Evolutionary conservation across 2,329 filamentous ascomycete genomes (phyloP), one percentile per base, ranked within the genome.

Genomic region (Calonectria hongkongensis): DNA sequence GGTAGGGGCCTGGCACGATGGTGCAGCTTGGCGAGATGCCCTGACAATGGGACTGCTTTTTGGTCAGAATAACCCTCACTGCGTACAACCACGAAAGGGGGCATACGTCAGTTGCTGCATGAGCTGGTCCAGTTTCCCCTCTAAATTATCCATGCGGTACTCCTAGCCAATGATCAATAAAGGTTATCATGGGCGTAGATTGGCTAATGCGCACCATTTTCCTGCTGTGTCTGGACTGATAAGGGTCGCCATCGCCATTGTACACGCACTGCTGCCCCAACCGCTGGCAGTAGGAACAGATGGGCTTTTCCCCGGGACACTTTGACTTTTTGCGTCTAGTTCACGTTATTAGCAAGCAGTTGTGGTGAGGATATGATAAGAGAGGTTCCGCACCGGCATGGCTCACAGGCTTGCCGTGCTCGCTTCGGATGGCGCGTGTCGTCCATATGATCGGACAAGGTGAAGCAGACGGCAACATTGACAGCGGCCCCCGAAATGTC

Each of bases 81-180:
- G 16, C 8, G 5, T 27, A 12, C 21, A 15, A 25, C n/a, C 3
- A 4, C 6, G 39, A n/a, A n/a, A 30, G 18, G 25, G 21, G 21
- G 21, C 67, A 15, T 51, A 75, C 76, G 68, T 76, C 12, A 78
- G 64, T n/a, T 73, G 72, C 36, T 78, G 67, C 27, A 79, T 76
- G 6, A 79, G 63, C 13, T 71, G 73, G 54, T 78, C 76, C 74
- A 79, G 66, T 43, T 79, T 78, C 12, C 73, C 73, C 70, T 76
- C 74, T 39, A 87, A 72, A 30, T 79, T 81, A 56, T 83, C 80
- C 63, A 86, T 79, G 15, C 71, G 85, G 73, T 74, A 82, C 81
- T 27, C 80, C 80, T 78, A 83, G 79, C 5, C 6, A 10, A 13
- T n/a, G 3, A 21, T 48, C 15, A 41, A 3, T 10, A 7, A 18